phyloP scores from a whole-genome alignment of 2,329 filamentous ascomycete species.

The Botryotinia calthae region DNA sequence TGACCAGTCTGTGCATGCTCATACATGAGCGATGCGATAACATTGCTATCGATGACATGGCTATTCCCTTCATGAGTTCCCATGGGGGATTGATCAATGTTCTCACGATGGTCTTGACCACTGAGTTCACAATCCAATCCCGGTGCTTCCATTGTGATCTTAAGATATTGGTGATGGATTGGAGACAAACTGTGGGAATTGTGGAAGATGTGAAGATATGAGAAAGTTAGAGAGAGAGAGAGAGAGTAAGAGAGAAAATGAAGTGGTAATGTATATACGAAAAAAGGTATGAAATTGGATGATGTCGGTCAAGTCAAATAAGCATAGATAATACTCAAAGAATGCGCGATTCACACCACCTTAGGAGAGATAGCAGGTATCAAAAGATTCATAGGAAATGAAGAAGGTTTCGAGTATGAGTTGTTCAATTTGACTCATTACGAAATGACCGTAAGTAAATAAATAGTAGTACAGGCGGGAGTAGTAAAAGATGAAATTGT shows the following conservation, averaged over 20 bases:
- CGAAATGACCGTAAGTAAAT: background rate
- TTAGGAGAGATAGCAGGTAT: background rate
- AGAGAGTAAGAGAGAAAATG: background rate
- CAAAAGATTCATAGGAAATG: background rate
- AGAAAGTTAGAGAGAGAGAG: background rate
- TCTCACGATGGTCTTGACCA: background rate
- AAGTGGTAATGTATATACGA: too few relatives aligned
- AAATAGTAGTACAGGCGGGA: background rate
- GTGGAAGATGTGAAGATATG: background rate
- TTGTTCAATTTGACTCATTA: background rate
- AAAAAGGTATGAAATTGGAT: background rate
- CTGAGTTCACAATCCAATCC: background rate
- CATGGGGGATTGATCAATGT: background rate
- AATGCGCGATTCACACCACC: background rate
- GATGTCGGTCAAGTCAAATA: background rate
- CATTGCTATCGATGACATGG: background rate
- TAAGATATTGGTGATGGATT: background rate
- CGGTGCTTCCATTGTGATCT: background rate
- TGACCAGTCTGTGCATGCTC: constrained; percentile 10
- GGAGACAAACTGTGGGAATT: background rate
- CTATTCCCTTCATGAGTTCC: background rate
- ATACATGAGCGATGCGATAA: constrained; percentile 11
- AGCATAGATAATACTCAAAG: background rate
- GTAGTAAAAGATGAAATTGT: background rate
- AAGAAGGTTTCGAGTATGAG: background rate